phyloP scores from a whole-genome alignment of 2,329 filamentous ascomycete genomes.

The Pezicula radicicola region DNA sequence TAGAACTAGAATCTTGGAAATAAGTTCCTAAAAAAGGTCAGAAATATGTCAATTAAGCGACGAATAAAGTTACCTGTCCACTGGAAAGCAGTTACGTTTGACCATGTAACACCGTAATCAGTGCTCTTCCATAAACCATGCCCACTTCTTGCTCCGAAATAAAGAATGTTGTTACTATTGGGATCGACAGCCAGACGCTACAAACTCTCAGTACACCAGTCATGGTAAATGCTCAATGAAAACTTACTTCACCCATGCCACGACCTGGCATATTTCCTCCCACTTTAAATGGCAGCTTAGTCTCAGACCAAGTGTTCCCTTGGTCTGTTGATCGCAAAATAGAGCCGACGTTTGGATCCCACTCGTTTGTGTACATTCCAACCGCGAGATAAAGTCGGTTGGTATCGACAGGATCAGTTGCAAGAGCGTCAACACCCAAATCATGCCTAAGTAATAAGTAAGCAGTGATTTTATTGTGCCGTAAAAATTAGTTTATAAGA shows the following conservation, averaged over 20 bases:
- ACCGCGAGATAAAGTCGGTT: conserved; percentile 50
- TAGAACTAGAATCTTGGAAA: conserved; percentile 9
- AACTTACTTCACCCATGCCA: conserved; percentile 47
- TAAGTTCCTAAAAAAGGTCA: conserved; percentile 13
- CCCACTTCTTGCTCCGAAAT: conserved; percentile 56
- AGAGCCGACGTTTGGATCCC: conserved; percentile 53
- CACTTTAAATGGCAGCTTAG: conserved; percentile 54
- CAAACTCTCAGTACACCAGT: neutral
- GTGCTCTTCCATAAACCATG: conserved; percentile 57
- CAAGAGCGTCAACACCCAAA: conserved; percentile 56
- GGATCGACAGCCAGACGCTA: conserved; percentile 54
- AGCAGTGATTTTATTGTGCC: no score
- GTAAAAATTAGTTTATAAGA: no score
- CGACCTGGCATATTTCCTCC: conserved; percentile 61
- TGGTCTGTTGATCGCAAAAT: conserved; percentile 53
- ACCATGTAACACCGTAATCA: conserved; percentile 51
- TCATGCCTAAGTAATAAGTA: conserved; percentile 36
- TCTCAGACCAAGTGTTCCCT: conserved; percentile 48
- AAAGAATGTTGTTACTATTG: conserved; percentile 52
- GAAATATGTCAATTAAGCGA: conserved; percentile 23
- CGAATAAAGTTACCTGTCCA: conserved; percentile 48
- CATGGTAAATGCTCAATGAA: neutral
- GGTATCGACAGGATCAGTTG: conserved; percentile 50
- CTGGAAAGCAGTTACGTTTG: conserved; percentile 48
- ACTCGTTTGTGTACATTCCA: conserved; percentile 57